These are phyloP conservation scores for Solanum acaule DNA, from an alignment of 257 asterid species.

Conservation along the genomic window DNA sequence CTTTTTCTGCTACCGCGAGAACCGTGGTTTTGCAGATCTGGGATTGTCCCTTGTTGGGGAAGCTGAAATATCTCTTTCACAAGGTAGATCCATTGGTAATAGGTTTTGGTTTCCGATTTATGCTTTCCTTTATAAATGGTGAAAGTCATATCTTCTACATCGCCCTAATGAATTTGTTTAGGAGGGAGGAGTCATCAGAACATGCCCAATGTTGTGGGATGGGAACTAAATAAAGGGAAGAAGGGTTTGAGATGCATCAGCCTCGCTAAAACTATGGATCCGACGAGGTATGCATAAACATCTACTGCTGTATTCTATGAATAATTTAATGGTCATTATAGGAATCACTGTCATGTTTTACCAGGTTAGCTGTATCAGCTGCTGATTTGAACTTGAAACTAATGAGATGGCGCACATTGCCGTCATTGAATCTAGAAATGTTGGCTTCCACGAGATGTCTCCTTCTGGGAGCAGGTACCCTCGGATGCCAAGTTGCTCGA, in stretches of 20 bases:
- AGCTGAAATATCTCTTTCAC: constrained; percentile 51
- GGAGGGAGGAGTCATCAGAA: constrained; percentile 38
- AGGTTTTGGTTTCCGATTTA: not conserved
- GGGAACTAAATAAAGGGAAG: constrained; percentile 69
- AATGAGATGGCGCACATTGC: constrained; percentile 96
- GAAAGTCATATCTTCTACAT: not conserved
- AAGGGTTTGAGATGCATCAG: constrained; percentile 56
- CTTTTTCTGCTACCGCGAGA: constrained; percentile 84
- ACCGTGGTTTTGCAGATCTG: constrained; percentile 83
- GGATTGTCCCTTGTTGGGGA: constrained; percentile 77
- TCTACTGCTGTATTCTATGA: not conserved
- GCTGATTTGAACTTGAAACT: constrained; percentile 96
- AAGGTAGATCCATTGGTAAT: constrained; percentile 38
- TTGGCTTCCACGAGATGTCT: constrained; percentile 72
- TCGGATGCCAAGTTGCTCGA: constrained; percentile 97
- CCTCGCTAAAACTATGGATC: constrained; percentile 88
- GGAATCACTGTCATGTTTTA: constrained; percentile 7
- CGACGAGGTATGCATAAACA: constrained; percentile 51
- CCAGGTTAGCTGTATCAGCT: constrained; percentile 81
- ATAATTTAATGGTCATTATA: not conserved
- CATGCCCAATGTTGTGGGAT: constrained; percentile 71
- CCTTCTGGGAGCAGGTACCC: constrained; percentile 95
- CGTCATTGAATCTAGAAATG: constrained; percentile 54
- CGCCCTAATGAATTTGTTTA: constrained; percentile 5
- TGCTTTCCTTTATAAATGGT: not conserved